These are phyloP conservation scores for Endothia cerciana DNA, from an alignment of 2,329 filamentous ascomycete genomes.

Conservation along the genomic window DNA sequence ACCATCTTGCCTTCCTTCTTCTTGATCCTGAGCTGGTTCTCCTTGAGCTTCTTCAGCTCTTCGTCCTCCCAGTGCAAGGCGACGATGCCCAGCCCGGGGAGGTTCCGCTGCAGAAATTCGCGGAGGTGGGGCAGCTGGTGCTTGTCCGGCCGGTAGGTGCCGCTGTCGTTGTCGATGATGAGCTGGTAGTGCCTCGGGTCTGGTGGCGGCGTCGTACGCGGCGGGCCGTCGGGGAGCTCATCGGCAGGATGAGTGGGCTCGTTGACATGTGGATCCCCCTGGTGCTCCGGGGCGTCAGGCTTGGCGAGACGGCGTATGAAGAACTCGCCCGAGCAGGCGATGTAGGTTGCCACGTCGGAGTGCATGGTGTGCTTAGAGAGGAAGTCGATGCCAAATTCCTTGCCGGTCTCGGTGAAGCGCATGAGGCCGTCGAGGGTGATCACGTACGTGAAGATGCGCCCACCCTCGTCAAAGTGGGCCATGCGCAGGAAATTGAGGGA, in stretches of 20 bases:
- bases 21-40: conserved; percentile 74
- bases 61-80: conserved; percentile 81
- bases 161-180: conserved; percentile 92
- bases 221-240: conserved; percentile 52
- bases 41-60: conserved; percentile 74
- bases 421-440: conserved; percentile 84
- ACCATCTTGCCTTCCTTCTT: conserved; percentile 61
- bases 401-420: conserved; percentile 93
- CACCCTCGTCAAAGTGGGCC: conserved; percentile 83
- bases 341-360: conserved; percentile 86
- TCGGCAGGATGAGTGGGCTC: conserved; percentile 57
- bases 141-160: conserved; percentile 88
- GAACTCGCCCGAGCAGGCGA: conserved; percentile 92
- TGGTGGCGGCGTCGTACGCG: conserved; percentile 46
- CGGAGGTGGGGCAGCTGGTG: conserved; percentile 73
- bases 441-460: conserved; percentile 89
- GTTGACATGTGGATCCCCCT: conserved; percentile 44
- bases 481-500: conserved; percentile 83
- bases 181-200: conserved; percentile 74
- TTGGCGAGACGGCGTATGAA: conserved; percentile 74
- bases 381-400: conserved; percentile 92
- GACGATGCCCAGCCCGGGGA: conserved; percentile 76
- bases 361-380: conserved; percentile 97
- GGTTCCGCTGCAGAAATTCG: conserved; percentile 70
- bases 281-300: conserved; percentile 45